Conservation (phyloP, 306 rosid genomes). For the Senna tora region DNA sequence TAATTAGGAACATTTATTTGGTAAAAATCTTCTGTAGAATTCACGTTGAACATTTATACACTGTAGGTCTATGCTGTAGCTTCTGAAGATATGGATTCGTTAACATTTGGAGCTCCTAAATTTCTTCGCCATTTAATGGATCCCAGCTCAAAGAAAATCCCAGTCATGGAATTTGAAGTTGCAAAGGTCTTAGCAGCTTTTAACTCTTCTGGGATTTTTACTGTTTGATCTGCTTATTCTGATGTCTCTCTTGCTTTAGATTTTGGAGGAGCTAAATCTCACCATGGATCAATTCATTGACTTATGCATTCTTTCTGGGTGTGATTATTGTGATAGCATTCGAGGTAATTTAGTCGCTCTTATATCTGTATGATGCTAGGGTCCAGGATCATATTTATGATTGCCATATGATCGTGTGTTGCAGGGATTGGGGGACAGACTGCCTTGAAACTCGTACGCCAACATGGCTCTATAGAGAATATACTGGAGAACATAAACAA, state of each 20-base stretch:
- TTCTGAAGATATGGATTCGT: slow-evolving; percentile 98
- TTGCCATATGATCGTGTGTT: slow-evolving; percentile 30
- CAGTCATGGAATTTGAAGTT: slow-evolving; percentile 95
- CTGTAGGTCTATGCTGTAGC: slow-evolving; percentile 92
- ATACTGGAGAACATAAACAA: slow-evolving; percentile 81
- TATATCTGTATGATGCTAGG: slow-evolving; percentile 25
- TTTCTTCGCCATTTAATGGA: slow-evolving; percentile 99
- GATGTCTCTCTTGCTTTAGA: slow-evolving; percentile 52
- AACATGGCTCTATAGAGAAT: slow-evolving; percentile 88
- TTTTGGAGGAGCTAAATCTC: slow-evolving; percentile 84
- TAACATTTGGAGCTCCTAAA: slow-evolving; percentile 90
- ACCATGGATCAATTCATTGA: slow-evolving; percentile 96
- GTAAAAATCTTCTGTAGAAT: neutral
- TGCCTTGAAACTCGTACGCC: slow-evolving; percentile 93
- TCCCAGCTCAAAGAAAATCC: slow-evolving; percentile 95
- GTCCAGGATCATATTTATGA: slow-evolving; percentile 7
- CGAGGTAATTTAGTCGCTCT: slow-evolving; percentile 62
- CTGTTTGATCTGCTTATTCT: slow-evolving; percentile 33
- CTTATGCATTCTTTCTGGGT: slow-evolving; percentile 95
- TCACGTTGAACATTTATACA: slow-evolving; percentile 22
- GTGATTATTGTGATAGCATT: slow-evolving; percentile 91
- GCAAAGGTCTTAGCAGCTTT: slow-evolving; percentile 65
- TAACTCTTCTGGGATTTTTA: slow-evolving; percentile 7
- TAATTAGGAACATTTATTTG: slow-evolving; percentile 23
- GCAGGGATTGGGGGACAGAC: slow-evolving; percentile 95